Base-by-base conservation (phyloP, 2,329 filamentous ascomycete genomes). In the Fusarium keratoplasticum region DNA sequence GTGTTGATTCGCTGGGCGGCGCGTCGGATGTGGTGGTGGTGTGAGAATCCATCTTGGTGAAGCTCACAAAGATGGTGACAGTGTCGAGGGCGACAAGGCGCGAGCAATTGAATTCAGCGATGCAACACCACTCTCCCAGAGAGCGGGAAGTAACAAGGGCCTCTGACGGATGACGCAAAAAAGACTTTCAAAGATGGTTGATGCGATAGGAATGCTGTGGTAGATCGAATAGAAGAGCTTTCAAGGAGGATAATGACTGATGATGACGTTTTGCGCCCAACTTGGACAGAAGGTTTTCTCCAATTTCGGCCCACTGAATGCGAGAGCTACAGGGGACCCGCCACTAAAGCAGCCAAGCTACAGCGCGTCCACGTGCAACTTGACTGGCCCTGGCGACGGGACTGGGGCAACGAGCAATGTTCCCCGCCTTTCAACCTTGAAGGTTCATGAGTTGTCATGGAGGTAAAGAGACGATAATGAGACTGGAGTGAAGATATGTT, bases 1-100 rank as follows among this genome's bases (percentile, higher is more conserved):
- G 83, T 55, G 82, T 81, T 61, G 78, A 79, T 75, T 84, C 83
- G 76, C 73, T 74, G 14, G 74, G 66, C 29, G 67, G 64, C 61
- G 74, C 63, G 55, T 75, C 66, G 44, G 63, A 64, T 33, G 70
- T 59, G 47, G 68, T 59, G 47, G 68, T 71, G 52, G 68, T 74
- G 61, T 77, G 79, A 67, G 77, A 72, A 60, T 80, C 79, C 79
- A 80, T 79, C 54, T 70, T 55, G 69, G 65, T 61, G 61, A 65
- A 65, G 54, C 55, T 75, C 64, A 58, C 44, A 50, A n/a, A n/a
- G n/a, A 22, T 25, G 57, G 64, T 44, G 44, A 27, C 55, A 64
- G 38, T 65, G 55, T 44, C 57, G 35, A 69, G 47, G 60, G 61
- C 27, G 42, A 42, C 64, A 66, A 69, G 61, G 36, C 44, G 42